Conservation (phyloP, 164 flowering plant species). For the Aristolochia fimbriata region DNA sequence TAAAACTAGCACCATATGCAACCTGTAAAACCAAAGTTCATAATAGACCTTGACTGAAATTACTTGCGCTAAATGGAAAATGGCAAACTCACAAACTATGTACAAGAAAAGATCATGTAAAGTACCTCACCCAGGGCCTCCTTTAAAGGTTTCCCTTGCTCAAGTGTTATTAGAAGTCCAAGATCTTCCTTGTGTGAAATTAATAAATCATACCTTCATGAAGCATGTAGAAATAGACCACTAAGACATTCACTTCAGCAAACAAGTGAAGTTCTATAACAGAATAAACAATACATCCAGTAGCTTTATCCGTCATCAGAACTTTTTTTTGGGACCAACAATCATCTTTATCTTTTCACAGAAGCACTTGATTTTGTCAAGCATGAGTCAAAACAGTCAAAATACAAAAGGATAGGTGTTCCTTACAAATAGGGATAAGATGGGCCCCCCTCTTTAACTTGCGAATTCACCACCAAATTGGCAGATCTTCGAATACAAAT, state of each 20-base stretch:
- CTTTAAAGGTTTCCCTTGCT: constrained; percentile 94
- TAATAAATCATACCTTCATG: constrained; percentile 71
- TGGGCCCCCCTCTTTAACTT: too few species aligned
- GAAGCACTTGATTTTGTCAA: too few species aligned
- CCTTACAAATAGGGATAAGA: too few species aligned
- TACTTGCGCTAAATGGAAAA: not conserved
- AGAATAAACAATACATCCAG: not conserved
- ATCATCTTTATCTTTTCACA: too few species aligned
- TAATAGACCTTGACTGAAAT: not conserved
- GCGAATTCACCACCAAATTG: too few species aligned
- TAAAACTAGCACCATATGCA: constrained; percentile 71
- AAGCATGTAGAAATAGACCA: constrained; percentile 2
- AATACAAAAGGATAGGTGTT: too few species aligned
- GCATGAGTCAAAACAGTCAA: too few species aligned
- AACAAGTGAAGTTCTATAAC: not conserved
- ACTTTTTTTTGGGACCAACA: too few species aligned
- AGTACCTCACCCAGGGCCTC: constrained; percentile 95
- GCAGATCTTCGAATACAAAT: too few species aligned
- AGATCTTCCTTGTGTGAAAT: constrained; percentile 82
- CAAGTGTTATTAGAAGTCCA: constrained; percentile 91
- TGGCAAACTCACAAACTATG: not conserved
- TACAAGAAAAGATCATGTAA: constrained; percentile 3
- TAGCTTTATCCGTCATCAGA: too few species aligned
- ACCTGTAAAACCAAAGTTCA: constrained; percentile 33
- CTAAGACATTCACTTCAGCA: not conserved